Base-by-base conservation (phyloP, 2,329 filamentous ascomycete species). In the Exserohilum turcica region DNA sequence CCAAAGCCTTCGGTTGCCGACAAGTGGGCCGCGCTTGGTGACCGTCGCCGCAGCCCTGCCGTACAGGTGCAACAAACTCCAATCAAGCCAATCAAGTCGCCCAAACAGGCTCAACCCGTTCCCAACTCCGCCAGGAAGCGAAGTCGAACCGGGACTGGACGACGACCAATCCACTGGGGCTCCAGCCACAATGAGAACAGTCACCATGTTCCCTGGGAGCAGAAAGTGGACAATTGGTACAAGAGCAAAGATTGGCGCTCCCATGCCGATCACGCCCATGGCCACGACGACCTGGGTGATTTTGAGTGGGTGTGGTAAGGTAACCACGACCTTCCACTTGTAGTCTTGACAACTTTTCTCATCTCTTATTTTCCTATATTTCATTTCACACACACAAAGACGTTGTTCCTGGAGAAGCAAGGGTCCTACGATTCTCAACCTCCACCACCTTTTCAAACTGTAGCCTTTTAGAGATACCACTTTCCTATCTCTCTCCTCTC, bases 281-380 rank as follows among this genome's bases (percentile, higher is more conserved):
- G 52, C 49, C 61, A 84, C 69, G 86, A 88, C 70, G 87, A 89
- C 78, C 84, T 90, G 74, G 87, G 87, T 71, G 89, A 93, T 71
- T 79, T 92, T 80, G 92, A 96, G 85, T 96, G 93, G 88, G 91
- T 96, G 92, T 81, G 91, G 90, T 79, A 95, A 54, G 90, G 86
- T 86, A 90, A 90, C 76, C 86, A 86, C 47, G 43, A 73, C 80
- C 84, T 60, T 47, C 74, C 83, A 85, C 75, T 81, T 85, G 75
- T 85, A 84, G 80, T 78, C 70, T 73, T 73, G 72, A 73, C 71
- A 68, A 59, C 67, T 67, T 67, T 59, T 64, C 67, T 66, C 64
- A 73, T 73, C 70, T 65, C 65, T 71, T 67, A 58, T 56, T 56
- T 56, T 62, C 60, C 61, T 64, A 65, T 63, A 52, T 46, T 61